Evolutionary conservation across 805 yeast genomes (phyloP).

Genomic region (Scheffersomyces amazonensis): DNA sequence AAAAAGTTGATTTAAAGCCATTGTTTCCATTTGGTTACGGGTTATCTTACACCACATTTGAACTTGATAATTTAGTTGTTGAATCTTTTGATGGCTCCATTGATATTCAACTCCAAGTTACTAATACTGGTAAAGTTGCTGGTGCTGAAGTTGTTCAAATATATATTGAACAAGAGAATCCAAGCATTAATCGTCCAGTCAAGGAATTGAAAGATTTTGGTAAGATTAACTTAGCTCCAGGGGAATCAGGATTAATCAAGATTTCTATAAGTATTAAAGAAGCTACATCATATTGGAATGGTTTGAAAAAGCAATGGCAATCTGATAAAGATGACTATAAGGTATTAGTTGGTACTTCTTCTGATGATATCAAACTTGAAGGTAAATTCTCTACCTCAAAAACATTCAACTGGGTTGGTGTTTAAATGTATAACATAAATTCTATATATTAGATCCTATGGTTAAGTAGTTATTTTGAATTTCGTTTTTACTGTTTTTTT

Average conservation of each 20-base stretch:
- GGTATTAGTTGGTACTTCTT: conserved; percentile 44
- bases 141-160: conserved; percentile 60
- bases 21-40: conserved; percentile 64
- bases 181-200: conserved; percentile 46
- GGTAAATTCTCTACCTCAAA: conserved; percentile 15
- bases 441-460: too few species aligned
- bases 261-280: conserved; percentile 44
- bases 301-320: conserved; percentile 47
- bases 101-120: conserved; percentile 36
- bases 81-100: conserved; percentile 19
- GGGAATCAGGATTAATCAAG: conserved; percentile 36
- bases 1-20: conserved; percentile 45
- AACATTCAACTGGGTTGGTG: conserved; percentile 7
- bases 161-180: conserved; percentile 40
- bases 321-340: conserved; percentile 50
- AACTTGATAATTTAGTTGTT: conserved; percentile 35
- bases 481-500: too few species aligned
- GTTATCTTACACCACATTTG: conserved; percentile 56
- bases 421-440: too few species aligned
- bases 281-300: conserved; percentile 55
- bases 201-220: conserved; percentile 61
- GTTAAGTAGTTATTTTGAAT: too few species aligned
- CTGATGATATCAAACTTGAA: conserved; percentile 21
- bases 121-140: conserved; percentile 45
- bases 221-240: conserved; percentile 46